Percentiles rank a stretch among this genome's conserved stretches.
phyloP scores from a whole-genome alignment of 495 filamentous ascomycete species.

The Pseudomonodictys pantanalensis region DNA sequence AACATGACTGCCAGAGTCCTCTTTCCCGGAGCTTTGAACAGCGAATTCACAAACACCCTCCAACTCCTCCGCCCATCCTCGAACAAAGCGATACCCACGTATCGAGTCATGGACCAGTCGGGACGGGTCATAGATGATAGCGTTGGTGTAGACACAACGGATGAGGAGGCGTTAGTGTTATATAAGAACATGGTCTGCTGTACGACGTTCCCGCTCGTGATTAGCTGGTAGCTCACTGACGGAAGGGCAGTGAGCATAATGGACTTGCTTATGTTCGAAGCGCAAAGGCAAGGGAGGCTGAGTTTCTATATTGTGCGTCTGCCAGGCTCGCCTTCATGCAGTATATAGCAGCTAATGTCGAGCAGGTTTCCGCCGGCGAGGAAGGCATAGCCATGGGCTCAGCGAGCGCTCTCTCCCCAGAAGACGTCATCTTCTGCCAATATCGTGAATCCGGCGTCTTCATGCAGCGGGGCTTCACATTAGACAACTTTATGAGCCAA shows the following conservation, averaged over 20 bases:
- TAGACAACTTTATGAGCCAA: conserved; percentile 91
- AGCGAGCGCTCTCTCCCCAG: conserved; percentile 72
- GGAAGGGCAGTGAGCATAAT: conserved; percentile 68
- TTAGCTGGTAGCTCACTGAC: neutral
- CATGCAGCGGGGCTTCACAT: conserved; percentile 80
- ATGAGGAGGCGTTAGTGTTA: conserved; percentile 64
- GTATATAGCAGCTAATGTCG: too few species aligned
- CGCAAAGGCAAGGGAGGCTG: conserved; percentile 73
- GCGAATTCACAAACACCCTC: conserved; percentile 79
- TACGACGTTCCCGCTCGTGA: conserved; percentile 34
- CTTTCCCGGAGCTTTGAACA: conserved; percentile 94
- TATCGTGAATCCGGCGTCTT: conserved; percentile 93
- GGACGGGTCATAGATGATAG: conserved; percentile 72
- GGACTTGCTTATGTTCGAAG: conserved; percentile 93
- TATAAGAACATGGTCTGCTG: conserved; percentile 67
- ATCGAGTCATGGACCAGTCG: conserved; percentile 80
- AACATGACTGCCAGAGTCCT: conserved; percentile 56
- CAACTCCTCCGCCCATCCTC: conserved; percentile 68
- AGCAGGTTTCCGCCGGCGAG: conserved; percentile 78
- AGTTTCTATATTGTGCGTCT: conserved; percentile 87
- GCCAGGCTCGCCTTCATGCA: too few species aligned
- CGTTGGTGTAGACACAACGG: conserved; percentile 57
- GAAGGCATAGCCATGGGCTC: conserved; percentile 90
- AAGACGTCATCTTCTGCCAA: conserved; percentile 90
- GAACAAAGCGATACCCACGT: conserved; percentile 73